Evolutionary conservation across 1,284 basidiomycete genomes (phyloP), one percentile per base, ranked within the genome.

Genomic region (Ceratorhiza oryzae-sativae): DNA sequence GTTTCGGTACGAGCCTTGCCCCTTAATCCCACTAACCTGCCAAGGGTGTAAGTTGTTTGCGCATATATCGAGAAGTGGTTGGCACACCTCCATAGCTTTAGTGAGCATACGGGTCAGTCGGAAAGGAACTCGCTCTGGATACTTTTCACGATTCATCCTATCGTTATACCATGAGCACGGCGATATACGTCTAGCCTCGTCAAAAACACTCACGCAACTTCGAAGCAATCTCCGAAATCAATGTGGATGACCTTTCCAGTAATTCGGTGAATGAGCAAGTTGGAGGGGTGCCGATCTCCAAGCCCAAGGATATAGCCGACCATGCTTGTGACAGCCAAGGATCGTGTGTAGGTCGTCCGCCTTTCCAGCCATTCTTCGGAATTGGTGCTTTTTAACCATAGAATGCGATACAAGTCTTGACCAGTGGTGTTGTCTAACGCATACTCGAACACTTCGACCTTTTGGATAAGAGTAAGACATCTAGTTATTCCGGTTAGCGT

Each of bases 371-470:
- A 99, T 76, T 97, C 94, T 77, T 99, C 97, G 1, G 97, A 99
- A 78, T 93, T 96, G 73, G 87, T 82, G 79, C 92, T 95, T 84
- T 97, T 97, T 74, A 99, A 85, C 97, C 97, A 99, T 18, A 99
- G 83, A 25, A 99, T 95, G 23, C 96, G 87, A 81, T 99, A 99
- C 18, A 99, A 84, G 80, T 99, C 97, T 82, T 99, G 97, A 0
- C 97, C 97, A 0, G 95, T 97, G 0, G 97, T 99, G 78, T 99
- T 98, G 82, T 99, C 97, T 49, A 99, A 85, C 3, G 97, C 97
- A 78, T 99, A 98, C 80, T 98, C 95, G 82, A 99, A 99, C 23
- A 99, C 97, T 80, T 99, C 97, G 46, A 99, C 94, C 83, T 99
- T 99, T 81, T 99, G 97, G 73, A 99, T 86, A 1, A 98, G 84